Evolutionary conservation across 345 rosid species (phyloP), one percentile per base, ranked within the genome.

Genomic region (Corymbia maculata): DNA sequence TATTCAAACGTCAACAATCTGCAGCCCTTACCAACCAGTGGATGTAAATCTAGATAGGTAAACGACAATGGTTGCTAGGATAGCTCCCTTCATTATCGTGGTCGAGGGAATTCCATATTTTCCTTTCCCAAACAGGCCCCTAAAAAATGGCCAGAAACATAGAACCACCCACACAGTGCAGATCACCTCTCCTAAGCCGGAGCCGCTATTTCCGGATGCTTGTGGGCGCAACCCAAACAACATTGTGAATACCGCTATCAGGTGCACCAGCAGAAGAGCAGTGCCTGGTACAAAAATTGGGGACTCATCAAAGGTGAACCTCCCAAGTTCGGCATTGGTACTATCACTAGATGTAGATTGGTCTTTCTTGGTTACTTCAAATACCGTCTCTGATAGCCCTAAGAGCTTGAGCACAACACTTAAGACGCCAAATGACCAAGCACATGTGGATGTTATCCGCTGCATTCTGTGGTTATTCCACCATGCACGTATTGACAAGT

Each of bases 91-190:
- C 84, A 82, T 89, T 2, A 94, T 91, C 13, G 95, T 96, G 28
- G 95, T 85, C 4, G 86, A 52, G 3, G 97, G 96, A 66, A 95
- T 93, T 42, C 97, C 94, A 92, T 91, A 91, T 88, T 93, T 94
- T 26, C 94, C 97, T 79, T 82, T 96, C 24, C 89, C 50, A 87
- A 95, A 92, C 87, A 95, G 49, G 24, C 96, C 97, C 59, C 89
- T 93, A 1, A 93, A 51, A 88, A 95, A 94, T 28, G 95, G 93
- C 90, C 86, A 86, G 79, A 94, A 95, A 89, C 89, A 91, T 2
- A 89, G 8, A 86, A 94, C 86, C 90, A 93, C 91, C 92, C 91
- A 84, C 16, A 91, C 7, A 88, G 94, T 90, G 12, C 88, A 90
- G 36, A 91, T 44, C 17, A 87, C 85, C 91, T 96, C 97, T 4